Percentiles rank a stretch among this genome's conserved stretches.
phyloP scores from a whole-genome alignment of 352 stramenopile genomes.

The Phytophthora fragariae region DNA sequence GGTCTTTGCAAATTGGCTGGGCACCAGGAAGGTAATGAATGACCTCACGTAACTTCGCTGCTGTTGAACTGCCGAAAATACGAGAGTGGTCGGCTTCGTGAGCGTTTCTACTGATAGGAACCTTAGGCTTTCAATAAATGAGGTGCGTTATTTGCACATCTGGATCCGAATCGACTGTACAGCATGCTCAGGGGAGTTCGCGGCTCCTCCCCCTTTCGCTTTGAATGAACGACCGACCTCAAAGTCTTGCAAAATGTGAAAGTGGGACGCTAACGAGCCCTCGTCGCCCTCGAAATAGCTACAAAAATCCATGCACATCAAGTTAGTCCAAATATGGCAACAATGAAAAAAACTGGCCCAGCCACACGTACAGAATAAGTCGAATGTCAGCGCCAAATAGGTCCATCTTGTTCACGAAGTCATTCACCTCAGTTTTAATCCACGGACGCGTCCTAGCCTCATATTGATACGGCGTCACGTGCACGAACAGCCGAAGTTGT shows the following conservation, averaged over 20 bases:
- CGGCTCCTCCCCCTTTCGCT: slow-evolving; percentile 32
- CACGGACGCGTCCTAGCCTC: slow-evolving; percentile 51
- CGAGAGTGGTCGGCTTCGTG: too few species aligned
- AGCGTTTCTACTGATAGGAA: too few species aligned
- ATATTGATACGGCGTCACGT: slow-evolving; percentile 76
- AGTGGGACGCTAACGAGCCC: slow-evolving; percentile 46
- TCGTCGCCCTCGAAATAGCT: slow-evolving; percentile 53
- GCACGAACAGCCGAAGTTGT: slow-evolving; percentile 56
- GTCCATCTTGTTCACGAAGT: slow-evolving; percentile 53
- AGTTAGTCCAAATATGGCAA: neutral
- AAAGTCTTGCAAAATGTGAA: slow-evolving; percentile 53
- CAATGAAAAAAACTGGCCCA: neutral
- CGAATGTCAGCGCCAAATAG: slow-evolving; percentile 37
- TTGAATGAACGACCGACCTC: slow-evolving; percentile 34
- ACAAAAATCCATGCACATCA: neutral
- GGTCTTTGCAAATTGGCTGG: too few species aligned
- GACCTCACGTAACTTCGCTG: too few species aligned
- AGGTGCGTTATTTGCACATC: slow-evolving; percentile 26
- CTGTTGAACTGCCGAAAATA: too few species aligned
- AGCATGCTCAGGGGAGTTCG: slow-evolving; percentile 44
- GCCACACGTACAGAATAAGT: slow-evolving; percentile 49
- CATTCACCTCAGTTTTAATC: slow-evolving; percentile 62
- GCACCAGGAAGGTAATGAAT: too few species aligned
- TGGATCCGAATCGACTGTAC: slow-evolving; percentile 44
- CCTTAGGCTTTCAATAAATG: too few species aligned